These are phyloP conservation scores for Coemansia sp. DNA, from an alignment of 192 early-diverging fungal species.

Conservation along the genomic window DNA sequence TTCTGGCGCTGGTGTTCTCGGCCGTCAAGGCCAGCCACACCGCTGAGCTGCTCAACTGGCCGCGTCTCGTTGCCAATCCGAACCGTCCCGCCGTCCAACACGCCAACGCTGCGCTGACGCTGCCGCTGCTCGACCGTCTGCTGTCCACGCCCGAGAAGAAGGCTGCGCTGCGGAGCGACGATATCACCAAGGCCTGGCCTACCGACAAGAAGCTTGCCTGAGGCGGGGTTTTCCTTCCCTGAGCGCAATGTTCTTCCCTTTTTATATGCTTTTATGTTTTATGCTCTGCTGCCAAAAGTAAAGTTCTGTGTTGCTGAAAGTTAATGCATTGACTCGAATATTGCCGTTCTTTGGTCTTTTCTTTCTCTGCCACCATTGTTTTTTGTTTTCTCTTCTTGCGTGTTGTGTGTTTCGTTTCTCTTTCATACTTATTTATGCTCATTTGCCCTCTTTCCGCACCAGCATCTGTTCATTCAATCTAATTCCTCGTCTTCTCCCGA, in stretches of 20 bases:
- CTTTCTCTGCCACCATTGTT: neutral
- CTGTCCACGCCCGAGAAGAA: slow-evolving; percentile 29
- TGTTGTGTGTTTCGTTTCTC: neutral
- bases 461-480: neutral
- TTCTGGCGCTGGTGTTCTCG: slow-evolving; percentile 39
- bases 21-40: slow-evolving; percentile 42
- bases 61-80: slow-evolving; percentile 39
- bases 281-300: no score
- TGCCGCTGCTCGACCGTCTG: slow-evolving; percentile 43
- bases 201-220: slow-evolving; percentile 40
- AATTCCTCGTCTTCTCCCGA: neutral
- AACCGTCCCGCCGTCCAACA: slow-evolving; percentile 42
- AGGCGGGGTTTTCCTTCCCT: neutral
- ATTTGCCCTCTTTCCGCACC: neutral
- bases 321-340: neutral
- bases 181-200: slow-evolving; percentile 30
- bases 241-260: no score
- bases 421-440: neutral
- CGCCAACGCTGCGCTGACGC: slow-evolving; percentile 32
- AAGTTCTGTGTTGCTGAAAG: no score
- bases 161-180: slow-evolving; percentile 27
- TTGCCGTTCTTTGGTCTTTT: neutral
- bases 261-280: no score
- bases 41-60: slow-evolving; percentile 57
- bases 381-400: neutral